Evolutionary conservation across 1,284 basidiomycete genomes (phyloP).

Genomic region (Trichosporon asahii): DNA sequence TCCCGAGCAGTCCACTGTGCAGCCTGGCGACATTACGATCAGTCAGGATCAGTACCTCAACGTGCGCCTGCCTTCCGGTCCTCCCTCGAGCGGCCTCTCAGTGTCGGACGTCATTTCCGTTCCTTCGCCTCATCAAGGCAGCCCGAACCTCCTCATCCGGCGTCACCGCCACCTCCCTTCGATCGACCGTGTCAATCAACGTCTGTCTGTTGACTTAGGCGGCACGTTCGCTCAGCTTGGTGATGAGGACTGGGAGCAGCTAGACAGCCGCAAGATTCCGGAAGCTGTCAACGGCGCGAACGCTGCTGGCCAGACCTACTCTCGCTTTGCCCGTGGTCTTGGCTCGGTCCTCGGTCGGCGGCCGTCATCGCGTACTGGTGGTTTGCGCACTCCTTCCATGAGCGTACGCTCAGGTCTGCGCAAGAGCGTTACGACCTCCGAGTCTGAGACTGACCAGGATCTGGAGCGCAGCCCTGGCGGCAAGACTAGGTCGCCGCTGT

Average conservation of each 20-base stretch:
- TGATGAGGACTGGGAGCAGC: constrained; percentile 43
- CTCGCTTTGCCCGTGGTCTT: constrained; percentile 26
- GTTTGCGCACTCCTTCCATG: constrained; percentile 21
- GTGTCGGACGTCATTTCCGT: constrained; percentile 27
- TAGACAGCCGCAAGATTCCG: constrained; percentile 21
- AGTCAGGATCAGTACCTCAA: constrained; percentile 2
- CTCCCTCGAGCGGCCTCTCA: constrained; percentile 20
- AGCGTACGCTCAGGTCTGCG: constrained; percentile 22
- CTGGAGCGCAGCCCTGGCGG: constrained; percentile 14
- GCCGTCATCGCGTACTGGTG: constrained; percentile 24
- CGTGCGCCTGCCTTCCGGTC: constrained; percentile 19
- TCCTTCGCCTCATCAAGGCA: constrained; percentile 14
- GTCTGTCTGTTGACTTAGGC: constrained; percentile 41
- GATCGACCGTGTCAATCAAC: constrained; percentile 24
- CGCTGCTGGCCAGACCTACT: constrained; percentile 21
- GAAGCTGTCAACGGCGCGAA: constrained; percentile 33
- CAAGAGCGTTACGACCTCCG: constrained; percentile 12
- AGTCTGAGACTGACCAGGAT: constrained; percentile 28
- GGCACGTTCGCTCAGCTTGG: constrained; percentile 35
- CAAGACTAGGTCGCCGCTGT: constrained; percentile 21
- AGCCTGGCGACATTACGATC: constrained; percentile 2
- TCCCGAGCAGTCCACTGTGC: background rate
- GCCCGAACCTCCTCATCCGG: constrained; percentile 24
- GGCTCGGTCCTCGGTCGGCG: constrained; percentile 31
- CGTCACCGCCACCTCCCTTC: constrained; percentile 24